Conservation (phyloP, 1,284 basidiomycete genomes). For the Phellinidium pouzarii region DNA sequence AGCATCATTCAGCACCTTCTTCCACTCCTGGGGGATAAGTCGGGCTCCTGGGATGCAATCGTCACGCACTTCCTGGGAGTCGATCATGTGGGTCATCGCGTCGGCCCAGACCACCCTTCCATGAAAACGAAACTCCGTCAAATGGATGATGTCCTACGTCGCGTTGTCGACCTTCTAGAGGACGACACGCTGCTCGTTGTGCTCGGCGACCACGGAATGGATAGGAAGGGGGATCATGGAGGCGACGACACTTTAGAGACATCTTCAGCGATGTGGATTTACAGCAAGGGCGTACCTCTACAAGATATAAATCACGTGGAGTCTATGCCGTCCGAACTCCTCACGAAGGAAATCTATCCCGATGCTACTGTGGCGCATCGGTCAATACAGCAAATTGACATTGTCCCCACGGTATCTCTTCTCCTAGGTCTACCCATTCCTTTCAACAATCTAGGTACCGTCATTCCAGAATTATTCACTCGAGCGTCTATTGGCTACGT, state of each 20-base stretch:
- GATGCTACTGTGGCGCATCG: slow-evolving; percentile 51
- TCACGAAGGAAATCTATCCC: slow-evolving; percentile 57
- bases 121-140: slow-evolving; percentile 85
- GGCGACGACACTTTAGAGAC: slow-evolving; percentile 88
- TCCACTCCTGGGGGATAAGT: slow-evolving; percentile 55
- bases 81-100: slow-evolving; percentile 93
- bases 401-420: slow-evolving; percentile 85
- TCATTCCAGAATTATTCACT: slow-evolving; percentile 88
- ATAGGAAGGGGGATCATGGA: slow-evolving; percentile 90
- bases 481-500: slow-evolving; percentile 14
- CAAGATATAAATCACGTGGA: slow-evolving; percentile 26
- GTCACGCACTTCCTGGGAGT: slow-evolving; percentile 95
- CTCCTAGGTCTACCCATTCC: slow-evolving; percentile 91
- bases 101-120: slow-evolving; percentile 82
- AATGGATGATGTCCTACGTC: slow-evolving; percentile 74
- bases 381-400: slow-evolving; percentile 87
- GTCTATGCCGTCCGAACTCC: slow-evolving; percentile 41
- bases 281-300: slow-evolving; percentile 62
- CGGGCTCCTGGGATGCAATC: slow-evolving; percentile 72
- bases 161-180: slow-evolving; percentile 63
- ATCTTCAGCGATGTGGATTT: slow-evolving; percentile 86
- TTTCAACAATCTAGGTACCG: slow-evolving; percentile 88
- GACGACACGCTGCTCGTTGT: slow-evolving; percentile 87
- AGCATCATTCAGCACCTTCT: slow-evolving; percentile 82
- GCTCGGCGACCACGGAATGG: slow-evolving; percentile 98